These are phyloP conservation scores for Diplodia sapinea DNA, from an alignment of 2,329 filamentous ascomycete genomes.

Conservation along the genomic window DNA sequence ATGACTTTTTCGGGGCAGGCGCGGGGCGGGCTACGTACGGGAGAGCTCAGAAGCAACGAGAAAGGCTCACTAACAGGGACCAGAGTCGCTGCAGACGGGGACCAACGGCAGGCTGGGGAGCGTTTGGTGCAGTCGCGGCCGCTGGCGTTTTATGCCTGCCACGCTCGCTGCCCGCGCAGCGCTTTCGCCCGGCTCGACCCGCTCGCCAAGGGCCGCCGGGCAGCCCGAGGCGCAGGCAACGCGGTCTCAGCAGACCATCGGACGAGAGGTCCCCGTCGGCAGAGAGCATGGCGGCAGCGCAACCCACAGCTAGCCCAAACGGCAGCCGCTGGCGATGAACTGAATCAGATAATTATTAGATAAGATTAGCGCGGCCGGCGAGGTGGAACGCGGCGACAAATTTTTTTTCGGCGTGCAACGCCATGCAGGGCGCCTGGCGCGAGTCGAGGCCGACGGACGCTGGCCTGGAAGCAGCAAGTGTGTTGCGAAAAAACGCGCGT, in stretches of 20 bases:
- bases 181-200: constrained; percentile 19
- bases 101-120: constrained; percentile 16
- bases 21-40: constrained; percentile 13
- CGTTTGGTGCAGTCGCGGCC: constrained; percentile 1
- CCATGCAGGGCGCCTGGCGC: constrained; percentile 18
- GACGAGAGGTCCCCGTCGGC: constrained; percentile 20
- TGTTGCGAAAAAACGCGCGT: background rate
- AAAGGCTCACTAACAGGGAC: no score
- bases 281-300: constrained; percentile 9
- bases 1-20: background rate
- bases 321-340: constrained; percentile 24
- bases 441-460: constrained; percentile 9
- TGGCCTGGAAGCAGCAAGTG: constrained; percentile 26
- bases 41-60: background rate
- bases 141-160: constrained; percentile 15
- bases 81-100: background rate
- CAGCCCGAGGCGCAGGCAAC: background rate
- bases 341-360: constrained; percentile 33
- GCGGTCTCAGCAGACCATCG: constrained; percentile 23
- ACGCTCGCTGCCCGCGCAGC: constrained; percentile 5
- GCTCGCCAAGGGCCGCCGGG: constrained; percentile 8
- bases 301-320: constrained; percentile 26
- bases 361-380: constrained; percentile 30
- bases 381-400: constrained; percentile 27
- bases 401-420: constrained; percentile 16